Base-by-base conservation (phyloP, 768 basidiomycete genomes). In the Lyophyllum atratum region DNA sequence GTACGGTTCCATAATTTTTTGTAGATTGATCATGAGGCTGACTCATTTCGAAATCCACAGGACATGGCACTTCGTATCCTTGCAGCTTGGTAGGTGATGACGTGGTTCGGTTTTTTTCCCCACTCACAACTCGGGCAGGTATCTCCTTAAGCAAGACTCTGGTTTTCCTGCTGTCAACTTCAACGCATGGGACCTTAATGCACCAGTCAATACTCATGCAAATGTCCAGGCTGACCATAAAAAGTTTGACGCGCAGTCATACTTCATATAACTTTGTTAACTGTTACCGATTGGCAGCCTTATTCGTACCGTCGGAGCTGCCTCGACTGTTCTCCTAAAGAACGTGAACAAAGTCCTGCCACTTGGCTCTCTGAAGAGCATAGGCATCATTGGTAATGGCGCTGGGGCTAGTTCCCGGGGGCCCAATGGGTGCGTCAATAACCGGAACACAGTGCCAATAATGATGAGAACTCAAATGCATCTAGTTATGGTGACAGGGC, bases 291-390 rank as follows among this genome's bases (percentile, higher is more conserved):
- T 28, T 43, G 55, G 31, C 56, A 88, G 72, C 70, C 57, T 87
- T 26, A 83, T 89, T 42, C 79, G 83, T 6, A 68, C 77, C 37
- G 83, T 89, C 42, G 87, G 81, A 37, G 83, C 82, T 2, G 83
- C 86, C 0, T 84, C 83, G 8, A 85, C 82, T 0, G 81, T 88
- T 15, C 72, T 89, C 33, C 72, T 90, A 43, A 90, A 88, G 69
- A 89, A 89, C 64, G 67, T 61, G 4, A 72, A 76, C 39, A 68
- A 69, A 46, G 70, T 72, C 17, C 66, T 85, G 48, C 76, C 87
- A 56, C 60, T 85, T 54, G 71, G 76, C 50, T 66, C 73, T 42
- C 76, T 80, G 1, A 74, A 73, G 63, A 71, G 76, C 5, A 79
- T 89, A 37, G 83, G 74, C 0, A 70, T 89, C 19, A 76, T 88